Conservation (phyloP, 2,329 filamentous ascomycete genomes). For the Fusarium pseudonygamai region DNA sequence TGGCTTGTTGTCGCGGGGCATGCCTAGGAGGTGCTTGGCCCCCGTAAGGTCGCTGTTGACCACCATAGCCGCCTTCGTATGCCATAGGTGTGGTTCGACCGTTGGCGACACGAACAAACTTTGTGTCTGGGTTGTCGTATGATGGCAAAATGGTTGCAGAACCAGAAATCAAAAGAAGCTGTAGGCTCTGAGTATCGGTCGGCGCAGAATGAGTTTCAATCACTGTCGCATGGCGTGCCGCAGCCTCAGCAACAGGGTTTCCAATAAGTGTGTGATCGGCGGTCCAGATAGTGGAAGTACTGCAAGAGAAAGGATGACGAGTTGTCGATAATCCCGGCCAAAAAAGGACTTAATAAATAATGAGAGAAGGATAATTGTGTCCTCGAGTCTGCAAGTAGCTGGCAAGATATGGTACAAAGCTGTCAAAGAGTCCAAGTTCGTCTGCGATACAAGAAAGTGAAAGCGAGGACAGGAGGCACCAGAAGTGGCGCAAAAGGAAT, state of each 20-base stretch:
- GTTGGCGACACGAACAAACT: not conserved
- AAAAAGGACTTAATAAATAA: not conserved
- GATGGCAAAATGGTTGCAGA: not conserved
- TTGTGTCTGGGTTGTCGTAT: not conserved
- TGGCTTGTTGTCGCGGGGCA: slow-evolving; percentile 49
- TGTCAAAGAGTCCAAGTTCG: not conserved
- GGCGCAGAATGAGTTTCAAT: slow-evolving; percentile 32
- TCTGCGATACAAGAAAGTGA: slow-evolving; percentile 1
- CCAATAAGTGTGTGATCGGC: slow-evolving; percentile 36
- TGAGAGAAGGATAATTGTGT: not conserved
- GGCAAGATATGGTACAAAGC: slow-evolving; percentile 5
- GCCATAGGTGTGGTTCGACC: slow-evolving; percentile 53
- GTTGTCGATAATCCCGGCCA: slow-evolving; percentile 18
- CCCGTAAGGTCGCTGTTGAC: slow-evolving; percentile 59
- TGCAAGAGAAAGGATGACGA: slow-evolving; percentile 16
- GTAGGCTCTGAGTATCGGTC: slow-evolving; percentile 3
- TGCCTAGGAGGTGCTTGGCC: slow-evolving; percentile 56
- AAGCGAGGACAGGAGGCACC: not conserved
- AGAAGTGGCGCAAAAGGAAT: slow-evolving; percentile 6
- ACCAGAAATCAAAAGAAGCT: not conserved
- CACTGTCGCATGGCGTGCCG: slow-evolving; percentile 43
- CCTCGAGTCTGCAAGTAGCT: slow-evolving; percentile 4
- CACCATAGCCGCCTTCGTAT: slow-evolving; percentile 57
- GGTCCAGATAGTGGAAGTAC: slow-evolving; percentile 28
- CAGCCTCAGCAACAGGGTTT: slow-evolving; percentile 34